A percentile compares a stretch with the other conserved stretches of the same genome.
Conservation (phyloP, 257 asterid species). For the Anisodus acutangulus region DNA sequence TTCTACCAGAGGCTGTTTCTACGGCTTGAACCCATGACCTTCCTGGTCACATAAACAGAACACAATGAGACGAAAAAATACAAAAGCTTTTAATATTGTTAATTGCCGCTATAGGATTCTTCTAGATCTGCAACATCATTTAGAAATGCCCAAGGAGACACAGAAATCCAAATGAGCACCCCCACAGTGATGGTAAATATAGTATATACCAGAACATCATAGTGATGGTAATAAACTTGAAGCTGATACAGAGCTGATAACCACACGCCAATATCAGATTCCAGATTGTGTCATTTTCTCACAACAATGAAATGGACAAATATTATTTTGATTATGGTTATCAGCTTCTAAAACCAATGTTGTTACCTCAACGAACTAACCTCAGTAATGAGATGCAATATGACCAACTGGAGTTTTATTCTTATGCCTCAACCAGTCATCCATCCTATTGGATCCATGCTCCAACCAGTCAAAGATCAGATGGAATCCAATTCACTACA, state of each 20-base stretch:
- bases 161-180: background rate
- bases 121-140: background rate
- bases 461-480: conserved; percentile 15
- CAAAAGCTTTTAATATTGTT: background rate
- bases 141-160: background rate
- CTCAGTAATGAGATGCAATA: background rate
- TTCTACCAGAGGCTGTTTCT: too few species aligned
- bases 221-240: background rate
- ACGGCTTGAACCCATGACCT: too few species aligned
- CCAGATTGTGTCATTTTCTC: background rate
- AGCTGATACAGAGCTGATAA: background rate
- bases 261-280: background rate
- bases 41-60: background rate
- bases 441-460: background rate
- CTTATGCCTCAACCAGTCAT: background rate
- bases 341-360: background rate
- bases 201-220: too few species aligned
- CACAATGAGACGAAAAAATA: background rate
- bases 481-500: background rate
- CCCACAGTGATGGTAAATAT: background rate
- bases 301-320: conserved; percentile 23
- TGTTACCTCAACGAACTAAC: background rate
- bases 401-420: background rate
- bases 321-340: background rate
- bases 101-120: background rate